Conservation (phyloP, 495 filamentous ascomycete species). For the Talaromyces nanjingensis region DNA sequence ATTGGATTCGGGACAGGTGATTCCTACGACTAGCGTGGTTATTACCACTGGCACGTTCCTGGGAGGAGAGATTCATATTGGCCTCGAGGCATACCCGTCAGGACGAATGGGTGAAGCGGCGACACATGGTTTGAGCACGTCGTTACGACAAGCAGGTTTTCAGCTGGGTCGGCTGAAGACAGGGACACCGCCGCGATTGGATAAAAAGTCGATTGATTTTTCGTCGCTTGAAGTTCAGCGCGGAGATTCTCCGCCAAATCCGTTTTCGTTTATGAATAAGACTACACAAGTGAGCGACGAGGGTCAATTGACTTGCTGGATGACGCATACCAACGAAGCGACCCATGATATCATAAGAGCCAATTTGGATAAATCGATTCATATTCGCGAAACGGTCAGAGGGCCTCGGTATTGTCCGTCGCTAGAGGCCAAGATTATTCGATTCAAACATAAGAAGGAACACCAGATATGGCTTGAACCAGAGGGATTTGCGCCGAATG, state of each 20-base stretch:
- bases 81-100: slow-evolving; percentile 72
- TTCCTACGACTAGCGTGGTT: slow-evolving; percentile 73
- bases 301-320: slow-evolving; percentile 70
- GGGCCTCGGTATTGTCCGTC: slow-evolving; percentile 95
- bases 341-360: slow-evolving; percentile 79
- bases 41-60: slow-evolving; percentile 97
- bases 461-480: slow-evolving; percentile 97
- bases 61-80: slow-evolving; percentile 95
- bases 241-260: slow-evolving; percentile 80
- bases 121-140: slow-evolving; percentile 89
- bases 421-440: slow-evolving; percentile 87
- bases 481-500: slow-evolving; percentile 79
- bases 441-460: slow-evolving; percentile 67
- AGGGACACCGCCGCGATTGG: slow-evolving; percentile 85
- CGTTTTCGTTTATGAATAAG: slow-evolving; percentile 87
- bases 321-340: slow-evolving; percentile 74
- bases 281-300: slow-evolving; percentile 62
- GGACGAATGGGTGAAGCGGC: slow-evolving; percentile 93
- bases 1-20: slow-evolving; percentile 81
- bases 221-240: slow-evolving; percentile 58
- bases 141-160: slow-evolving; percentile 83
- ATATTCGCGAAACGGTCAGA: slow-evolving; percentile 92
- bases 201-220: slow-evolving; percentile 78
- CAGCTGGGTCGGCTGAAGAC: slow-evolving; percentile 89
- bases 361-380: slow-evolving; percentile 87